A percentile compares a stretch with the other conserved stretches of the same genome.
Conservation (phyloP, 2,329 filamentous ascomycete species). For the Pleurostoma richardsiae region DNA sequence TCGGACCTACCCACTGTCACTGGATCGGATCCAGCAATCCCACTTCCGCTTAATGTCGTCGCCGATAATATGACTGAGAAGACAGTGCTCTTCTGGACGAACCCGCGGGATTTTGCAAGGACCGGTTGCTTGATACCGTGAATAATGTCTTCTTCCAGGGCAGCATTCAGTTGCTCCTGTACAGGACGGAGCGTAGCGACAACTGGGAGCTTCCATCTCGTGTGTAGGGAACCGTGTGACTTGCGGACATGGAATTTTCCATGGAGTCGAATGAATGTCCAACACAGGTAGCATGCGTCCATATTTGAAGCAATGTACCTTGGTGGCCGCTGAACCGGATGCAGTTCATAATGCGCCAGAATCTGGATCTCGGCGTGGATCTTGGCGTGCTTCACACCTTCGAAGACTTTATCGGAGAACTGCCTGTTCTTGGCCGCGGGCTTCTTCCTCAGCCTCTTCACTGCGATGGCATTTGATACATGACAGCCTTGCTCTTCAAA, state of each 20-base stretch:
- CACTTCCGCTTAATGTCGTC: neutral
- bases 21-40: neutral
- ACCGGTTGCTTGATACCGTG: neutral
- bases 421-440: neutral
- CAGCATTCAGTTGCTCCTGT: neutral
- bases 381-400: slow-evolving; percentile 18
- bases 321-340: slow-evolving; percentile 20
- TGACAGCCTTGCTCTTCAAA: slow-evolving; percentile 1
- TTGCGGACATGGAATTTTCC: slow-evolving; percentile 32
- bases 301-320: slow-evolving; percentile 43
- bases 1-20: too few relatives aligned
- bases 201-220: slow-evolving; percentile 35
- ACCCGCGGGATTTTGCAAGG: neutral
- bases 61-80: slow-evolving; percentile 1
- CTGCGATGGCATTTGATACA: slow-evolving; percentile 5
- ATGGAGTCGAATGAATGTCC: slow-evolving; percentile 36
- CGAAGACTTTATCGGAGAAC: slow-evolving; percentile 5
- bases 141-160: slow-evolving; percentile 1
- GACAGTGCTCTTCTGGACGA: slow-evolving; percentile 3
- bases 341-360: slow-evolving; percentile 32
- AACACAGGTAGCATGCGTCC: slow-evolving; percentile 45
- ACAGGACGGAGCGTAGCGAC: neutral
- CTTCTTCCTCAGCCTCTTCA: neutral
- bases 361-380: slow-evolving; percentile 48
- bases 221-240: slow-evolving; percentile 38